Base-by-base conservation (phyloP, 1,284 basidiomycete genomes). In the Cryptococcus sp. region DNA sequence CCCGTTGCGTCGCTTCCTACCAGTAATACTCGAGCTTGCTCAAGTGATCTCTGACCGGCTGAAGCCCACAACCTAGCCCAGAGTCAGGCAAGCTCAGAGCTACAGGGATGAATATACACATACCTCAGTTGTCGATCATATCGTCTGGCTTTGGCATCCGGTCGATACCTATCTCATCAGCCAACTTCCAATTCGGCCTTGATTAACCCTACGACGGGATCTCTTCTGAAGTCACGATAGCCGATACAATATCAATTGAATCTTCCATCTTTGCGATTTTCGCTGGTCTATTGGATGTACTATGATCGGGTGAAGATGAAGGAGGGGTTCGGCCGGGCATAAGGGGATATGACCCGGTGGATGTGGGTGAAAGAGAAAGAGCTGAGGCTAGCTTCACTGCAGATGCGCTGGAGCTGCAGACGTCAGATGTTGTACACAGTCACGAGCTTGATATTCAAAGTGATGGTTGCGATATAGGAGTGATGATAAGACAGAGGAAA, bases 81-180 rank as follows among this genome's bases (percentile, higher is more conserved):
- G 14, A 33, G 48, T 57, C 33, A 54, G 60, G 36, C 23, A 4
- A 23, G 37, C 13, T 14, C 30, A 41, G 32, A 47, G 41, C 11
- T 3, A 11, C 7, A 15, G 0, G 23, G 3, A 13, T 30, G 46
- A 33, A 51, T 23, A 34, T 23, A 50, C 32, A 66, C 82, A 53
- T 62, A 90, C 90, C 91, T 82, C 32, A 96, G 83, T 75, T 96
- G 92, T 56, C 93, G 85, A 74, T 96, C 92, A 71, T 96, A 96
- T 48, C 90, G 83, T 48, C 90, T 83, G 1, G 90, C 87, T 76
- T 93, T 95, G 62, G 80, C 84, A 76, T 94, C 90, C 36, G 91
- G 91, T 57, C 80, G 79, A 53, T 70, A 68, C 2, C 73, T 74
- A 50, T 37, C 49, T 49, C 41, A 31, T 8, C 30, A 43, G 37